These are phyloP conservation scores for Tuber brumale DNA, from an alignment of 495 filamentous ascomycete species.

Conservation along the genomic window DNA sequence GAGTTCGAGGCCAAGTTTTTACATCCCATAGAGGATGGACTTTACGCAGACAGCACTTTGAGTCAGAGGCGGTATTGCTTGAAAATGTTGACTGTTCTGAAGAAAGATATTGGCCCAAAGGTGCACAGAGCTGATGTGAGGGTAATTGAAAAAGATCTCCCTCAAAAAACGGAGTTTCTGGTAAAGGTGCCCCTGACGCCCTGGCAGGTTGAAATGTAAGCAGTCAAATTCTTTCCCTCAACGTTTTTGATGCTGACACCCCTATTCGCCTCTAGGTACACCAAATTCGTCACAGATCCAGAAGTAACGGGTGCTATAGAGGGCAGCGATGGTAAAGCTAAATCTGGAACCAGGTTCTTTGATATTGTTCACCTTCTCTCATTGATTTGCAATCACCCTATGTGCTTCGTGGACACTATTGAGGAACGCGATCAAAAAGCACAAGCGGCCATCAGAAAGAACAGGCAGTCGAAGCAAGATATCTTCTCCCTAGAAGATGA, in stretches of 20 bases:
- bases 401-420: slow-evolving; percentile 54
- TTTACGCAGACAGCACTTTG: slow-evolving; percentile 56
- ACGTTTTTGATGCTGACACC: slow-evolving; percentile 9
- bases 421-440: slow-evolving; percentile 16
- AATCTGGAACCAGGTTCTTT: slow-evolving; percentile 27
- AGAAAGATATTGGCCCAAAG: slow-evolving; percentile 66
- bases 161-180: slow-evolving; percentile 72
- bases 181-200: slow-evolving; percentile 63
- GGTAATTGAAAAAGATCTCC: slow-evolving; percentile 58
- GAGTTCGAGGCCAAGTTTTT: slow-evolving; percentile 66
- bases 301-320: slow-evolving; percentile 26
- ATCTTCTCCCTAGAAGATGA: slow-evolving; percentile 29
- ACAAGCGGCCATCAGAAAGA: slow-evolving; percentile 24
- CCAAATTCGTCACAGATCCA: slow-evolving; percentile 24
- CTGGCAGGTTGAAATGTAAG: slow-evolving; percentile 52
- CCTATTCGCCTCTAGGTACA: slow-evolving; percentile 16
- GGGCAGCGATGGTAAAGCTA: slow-evolving; percentile 11
- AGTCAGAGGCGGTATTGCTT: slow-evolving; percentile 53
- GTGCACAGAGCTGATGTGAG: slow-evolving; percentile 67
- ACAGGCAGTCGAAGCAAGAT: slow-evolving; percentile 14
- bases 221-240: background rate
- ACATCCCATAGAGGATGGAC: slow-evolving; percentile 65
- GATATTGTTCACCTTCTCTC: slow-evolving; percentile 47
- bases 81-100: slow-evolving; percentile 63
- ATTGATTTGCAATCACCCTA: slow-evolving; percentile 71